A percentile compares a stretch with the other conserved stretches of the same genome.
These are phyloP conservation scores for Adenanthera pavonina DNA, from an alignment of 306 rosid species.

Conservation along the genomic window DNA sequence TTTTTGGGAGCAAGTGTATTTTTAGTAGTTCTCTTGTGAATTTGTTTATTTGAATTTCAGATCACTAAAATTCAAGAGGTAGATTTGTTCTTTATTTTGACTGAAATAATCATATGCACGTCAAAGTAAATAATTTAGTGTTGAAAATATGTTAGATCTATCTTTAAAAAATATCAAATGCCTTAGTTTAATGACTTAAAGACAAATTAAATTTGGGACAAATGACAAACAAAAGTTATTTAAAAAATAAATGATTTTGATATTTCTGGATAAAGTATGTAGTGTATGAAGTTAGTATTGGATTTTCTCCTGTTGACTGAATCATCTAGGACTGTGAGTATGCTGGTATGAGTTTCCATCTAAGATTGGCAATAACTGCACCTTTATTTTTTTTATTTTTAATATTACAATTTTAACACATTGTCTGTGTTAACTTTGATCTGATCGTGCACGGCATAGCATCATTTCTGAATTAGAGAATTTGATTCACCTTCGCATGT, in stretches of 20 bases:
- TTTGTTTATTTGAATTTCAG: not conserved
- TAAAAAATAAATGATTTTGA: not conserved
- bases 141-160: not conserved
- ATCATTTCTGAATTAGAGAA: no score
- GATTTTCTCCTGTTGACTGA: not conserved
- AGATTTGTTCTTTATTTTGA: no score
- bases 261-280: not conserved
- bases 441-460: no score
- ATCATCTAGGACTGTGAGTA: not conserved
- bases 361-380: not conserved
- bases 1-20: not conserved
- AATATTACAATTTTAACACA: no score
- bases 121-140: not conserved
- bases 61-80: no score
- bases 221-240: not conserved
- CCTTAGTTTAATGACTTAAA: not conserved
- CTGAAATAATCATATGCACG: not conserved
- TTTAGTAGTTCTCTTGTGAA: not conserved
- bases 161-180: not conserved
- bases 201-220: not conserved
- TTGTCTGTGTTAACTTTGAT: no score
- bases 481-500: no score
- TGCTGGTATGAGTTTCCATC: slow-evolving; percentile 30
- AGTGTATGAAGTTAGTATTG: not conserved
- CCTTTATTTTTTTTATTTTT: no score